These are phyloP conservation scores for Anisogramma anomala DNA, from an alignment of 2,329 filamentous ascomycete genomes.

Conservation along the genomic window DNA sequence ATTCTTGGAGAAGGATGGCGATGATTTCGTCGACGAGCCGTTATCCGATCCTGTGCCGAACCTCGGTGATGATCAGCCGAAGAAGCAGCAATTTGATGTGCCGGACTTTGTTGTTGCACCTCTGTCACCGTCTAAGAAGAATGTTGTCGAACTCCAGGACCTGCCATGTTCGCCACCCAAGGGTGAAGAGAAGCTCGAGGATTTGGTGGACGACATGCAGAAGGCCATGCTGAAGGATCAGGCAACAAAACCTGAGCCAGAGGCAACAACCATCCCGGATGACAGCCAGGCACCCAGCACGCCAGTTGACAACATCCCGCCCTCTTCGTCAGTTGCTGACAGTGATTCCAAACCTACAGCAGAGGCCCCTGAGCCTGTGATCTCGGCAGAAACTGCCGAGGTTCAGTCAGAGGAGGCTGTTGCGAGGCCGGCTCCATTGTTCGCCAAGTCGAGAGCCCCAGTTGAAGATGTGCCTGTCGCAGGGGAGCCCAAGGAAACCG, in stretches of 20 bases:
- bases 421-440: slow-evolving; percentile 53
- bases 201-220: slow-evolving; percentile 13
- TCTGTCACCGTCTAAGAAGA: slow-evolving; percentile 40
- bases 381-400: slow-evolving; percentile 12
- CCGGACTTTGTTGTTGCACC: slow-evolving; percentile 45
- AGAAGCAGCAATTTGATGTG: slow-evolving; percentile 41
- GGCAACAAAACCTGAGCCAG: slow-evolving; percentile 5
- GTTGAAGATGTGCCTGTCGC: slow-evolving; percentile 3
- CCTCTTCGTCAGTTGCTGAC: slow-evolving; percentile 8
- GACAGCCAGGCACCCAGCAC: slow-evolving; percentile 6
- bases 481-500: background rate
- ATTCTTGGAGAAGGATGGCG: slow-evolving; percentile 49
- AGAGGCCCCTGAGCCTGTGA: background rate
- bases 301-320: slow-evolving; percentile 7
- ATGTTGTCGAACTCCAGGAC: slow-evolving; percentile 7
- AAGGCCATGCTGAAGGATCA: slow-evolving; percentile 12
- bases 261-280: slow-evolving; percentile 5
- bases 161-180: background rate
- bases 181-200: slow-evolving; percentile 15
- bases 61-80: slow-evolving; percentile 44
- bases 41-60: slow-evolving; percentile 56
- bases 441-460: slow-evolving; percentile 21
- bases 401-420: slow-evolving; percentile 34
- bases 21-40: slow-evolving; percentile 69
- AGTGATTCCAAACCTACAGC: slow-evolving; percentile 5